Evolutionary conservation across 164 flowering plant species (phyloP), one percentile per base, ranked within the genome.

Genomic region (Akebia trifoliata): DNA sequence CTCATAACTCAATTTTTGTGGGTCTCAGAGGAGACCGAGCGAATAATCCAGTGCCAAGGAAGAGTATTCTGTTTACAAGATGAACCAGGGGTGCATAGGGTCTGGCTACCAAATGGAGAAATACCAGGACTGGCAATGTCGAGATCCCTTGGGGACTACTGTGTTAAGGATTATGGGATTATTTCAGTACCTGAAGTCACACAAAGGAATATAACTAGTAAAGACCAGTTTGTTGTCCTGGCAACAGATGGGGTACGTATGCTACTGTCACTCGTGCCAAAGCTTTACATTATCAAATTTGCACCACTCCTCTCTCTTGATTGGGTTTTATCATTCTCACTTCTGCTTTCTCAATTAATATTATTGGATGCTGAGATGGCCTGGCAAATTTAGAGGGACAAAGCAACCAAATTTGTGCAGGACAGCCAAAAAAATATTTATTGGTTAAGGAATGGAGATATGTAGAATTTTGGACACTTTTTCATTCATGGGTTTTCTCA

Each of bases 211-310:
- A 71, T 85, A 66, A 81, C 77, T 53, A 63, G 61, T 63, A 69
- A 47, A 57, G 97, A 90, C 65, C 86, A 81, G 29, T 90, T 90
- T 50, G 73, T 81, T 22, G 72, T 90, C 26, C 72, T 90, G 48
- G 97, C 97, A 25, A 81, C 91, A 15, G 97, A 90, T 74, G 97
- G 97, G 87, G 97, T 90, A 80, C 9, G 82, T 49, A 25, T 47
- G 14, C 22, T 9, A 21, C 42, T 57, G 24, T 20, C 39, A 37
- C n/a, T n/a, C n/a, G n/a, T n/a, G n/a, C n/a, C n/a, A n/a, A n/a
- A n/a, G n/a, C n/a, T n/a, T n/a, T n/a, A n/a, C n/a, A n/a, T n/a
- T n/a, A n/a, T n/a, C n/a, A n/a, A n/a, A n/a, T n/a, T n/a, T n/a
- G n/a, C n/a, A n/a, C n/a, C n/a, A n/a, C n/a, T n/a, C n/a, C n/a